Evolutionary conservation across 139 green algal genomes (phyloP).

Genomic region (Gonium pectorale): DNA sequence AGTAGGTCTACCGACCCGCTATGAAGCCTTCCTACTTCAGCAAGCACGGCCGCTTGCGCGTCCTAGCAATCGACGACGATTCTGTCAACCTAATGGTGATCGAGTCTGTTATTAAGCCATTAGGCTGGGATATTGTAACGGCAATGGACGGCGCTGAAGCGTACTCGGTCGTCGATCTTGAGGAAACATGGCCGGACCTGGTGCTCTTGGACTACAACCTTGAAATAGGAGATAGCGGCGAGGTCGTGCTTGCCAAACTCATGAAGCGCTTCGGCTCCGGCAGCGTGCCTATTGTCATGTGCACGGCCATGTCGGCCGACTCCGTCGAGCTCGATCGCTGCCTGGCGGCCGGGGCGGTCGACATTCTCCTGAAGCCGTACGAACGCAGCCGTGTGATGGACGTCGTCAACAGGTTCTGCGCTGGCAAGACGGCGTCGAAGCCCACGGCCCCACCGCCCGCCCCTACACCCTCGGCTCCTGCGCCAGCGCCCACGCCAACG

Average conservation of each 20-base stretch:
- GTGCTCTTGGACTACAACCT: conserved; percentile 63
- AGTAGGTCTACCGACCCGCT: too few relatives aligned
- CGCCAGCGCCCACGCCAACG: background rate
- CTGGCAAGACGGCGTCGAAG: conserved; percentile 29
- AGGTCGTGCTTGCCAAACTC: conserved; percentile 45
- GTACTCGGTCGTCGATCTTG: conserved; percentile 16
- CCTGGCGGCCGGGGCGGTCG: conserved; percentile 41
- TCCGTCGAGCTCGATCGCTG: conserved; percentile 42
- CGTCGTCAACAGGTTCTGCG: conserved; percentile 47
- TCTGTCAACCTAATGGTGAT: conserved; percentile 63
- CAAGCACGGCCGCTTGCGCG: conserved; percentile 33
- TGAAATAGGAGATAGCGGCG: conserved; percentile 52
- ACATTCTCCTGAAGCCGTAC: conserved; percentile 59
- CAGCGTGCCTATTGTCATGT: conserved; percentile 61
- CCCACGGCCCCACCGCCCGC: background rate
- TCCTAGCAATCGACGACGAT: conserved; percentile 60
- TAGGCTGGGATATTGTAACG: conserved; percentile 55
- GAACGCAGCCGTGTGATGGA: conserved; percentile 49
- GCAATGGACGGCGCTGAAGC: conserved; percentile 53
- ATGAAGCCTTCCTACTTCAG: conserved; percentile 50
- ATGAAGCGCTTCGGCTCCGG: conserved; percentile 16
- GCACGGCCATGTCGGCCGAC: conserved; percentile 57
- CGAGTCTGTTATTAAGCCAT: conserved; percentile 46
- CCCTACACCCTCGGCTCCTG: background rate
- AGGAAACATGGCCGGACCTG: conserved; percentile 53